Evolutionary conservation across 2,329 filamentous ascomycete genomes (phyloP), one percentile per base, ranked within the genome.

Genomic region (Colletotrichum tabaci): DNA sequence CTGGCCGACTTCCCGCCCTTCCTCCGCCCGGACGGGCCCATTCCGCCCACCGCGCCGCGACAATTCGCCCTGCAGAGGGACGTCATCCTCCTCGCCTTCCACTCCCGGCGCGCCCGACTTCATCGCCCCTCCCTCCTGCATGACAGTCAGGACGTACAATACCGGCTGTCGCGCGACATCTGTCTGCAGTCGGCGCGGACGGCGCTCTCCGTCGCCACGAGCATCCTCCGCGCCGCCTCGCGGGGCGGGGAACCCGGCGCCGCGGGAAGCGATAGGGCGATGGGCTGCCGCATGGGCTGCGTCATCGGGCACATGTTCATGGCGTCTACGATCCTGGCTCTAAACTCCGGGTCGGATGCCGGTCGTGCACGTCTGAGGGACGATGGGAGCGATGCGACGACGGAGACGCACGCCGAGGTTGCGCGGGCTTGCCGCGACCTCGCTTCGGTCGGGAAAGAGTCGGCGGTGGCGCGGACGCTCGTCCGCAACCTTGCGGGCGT

Each of bases 51-150:
- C 3, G 74, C 77, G 0, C 77, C 76, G 1, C 52, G 8, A 0
- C 50, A 68, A 12, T 60, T 75, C 5, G 57, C 56, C 21, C 61
- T 76, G 0, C 75, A 78, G 49, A 74, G 77, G 46, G 74, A 75
- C 15, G 61, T 76, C 5, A 67, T 77, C 6, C 61, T 75, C 0
- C 56, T 79, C 1, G 74, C 74, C 30, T 75, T 76, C 23, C 71
- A 79, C 35, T 74, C 76, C 1, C 72, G 77, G 15, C 74, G 77
- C 13, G 77, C 77, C 0, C 74, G 76, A 7, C 55, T 79, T 1
- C 76, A 78, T 18, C 74, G 77, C 3, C 77, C 77, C 2, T 80
- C 79, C 53, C 68, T 79, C 4, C 68, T 77, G 16, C 70, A 71
- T 16, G 66, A 75, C n/a, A 66, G 61, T 0, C 35, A 42, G 8